Percentiles rank a stretch among this genome's conserved stretches.
These are phyloP conservation scores for Amborella trichopoda DNA, from an alignment of 164 flowering plant genomes.

Conservation along the genomic window DNA sequence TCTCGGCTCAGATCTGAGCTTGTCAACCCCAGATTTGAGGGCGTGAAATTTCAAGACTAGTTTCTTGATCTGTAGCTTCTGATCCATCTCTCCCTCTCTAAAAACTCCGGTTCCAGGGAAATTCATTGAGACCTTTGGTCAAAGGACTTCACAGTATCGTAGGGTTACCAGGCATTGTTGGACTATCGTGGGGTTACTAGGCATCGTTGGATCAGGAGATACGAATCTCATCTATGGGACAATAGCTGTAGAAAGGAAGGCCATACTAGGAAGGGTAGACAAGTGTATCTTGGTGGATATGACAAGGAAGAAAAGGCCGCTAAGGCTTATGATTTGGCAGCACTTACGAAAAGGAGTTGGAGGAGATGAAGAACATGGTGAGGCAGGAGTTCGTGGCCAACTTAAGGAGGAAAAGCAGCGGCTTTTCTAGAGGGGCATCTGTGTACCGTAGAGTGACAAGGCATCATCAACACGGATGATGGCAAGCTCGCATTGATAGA, in stretches of 20 bases:
- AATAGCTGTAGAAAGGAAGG: conserved; percentile 96
- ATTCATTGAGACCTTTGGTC: too few relatives aligned
- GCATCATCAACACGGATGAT: too few relatives aligned
- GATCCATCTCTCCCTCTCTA: too few relatives aligned
- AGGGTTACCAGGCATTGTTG: too few relatives aligned
- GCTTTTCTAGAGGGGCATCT: conserved; percentile 1
- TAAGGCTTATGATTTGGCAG: conserved; percentile 84
- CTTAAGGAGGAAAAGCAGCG: conserved; percentile 27
- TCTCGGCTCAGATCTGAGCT: too few relatives aligned
- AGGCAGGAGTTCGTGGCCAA: conserved; percentile 91
- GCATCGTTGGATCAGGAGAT: conserved; percentile 90
- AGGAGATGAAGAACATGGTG: conserved; percentile 78
- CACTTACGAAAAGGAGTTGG: conserved; percentile 73
- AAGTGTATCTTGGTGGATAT: conserved; percentile 72
- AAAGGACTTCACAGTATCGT: too few relatives aligned
- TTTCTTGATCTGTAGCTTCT: too few relatives aligned
- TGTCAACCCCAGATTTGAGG: too few relatives aligned
- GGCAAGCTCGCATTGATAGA: too few relatives aligned
- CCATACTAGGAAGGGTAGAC: conserved; percentile 91
- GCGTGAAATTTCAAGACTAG: too few relatives aligned
- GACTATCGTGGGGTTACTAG: too few relatives aligned
- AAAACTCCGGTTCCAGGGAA: too few relatives aligned
- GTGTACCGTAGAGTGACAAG: not conserved
- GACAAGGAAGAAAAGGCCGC: conserved; percentile 92
- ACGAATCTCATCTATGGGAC: conserved; percentile 97